Base-by-base conservation (phyloP, 257 asterid species). In the Nicotiana sylvestris region DNA sequence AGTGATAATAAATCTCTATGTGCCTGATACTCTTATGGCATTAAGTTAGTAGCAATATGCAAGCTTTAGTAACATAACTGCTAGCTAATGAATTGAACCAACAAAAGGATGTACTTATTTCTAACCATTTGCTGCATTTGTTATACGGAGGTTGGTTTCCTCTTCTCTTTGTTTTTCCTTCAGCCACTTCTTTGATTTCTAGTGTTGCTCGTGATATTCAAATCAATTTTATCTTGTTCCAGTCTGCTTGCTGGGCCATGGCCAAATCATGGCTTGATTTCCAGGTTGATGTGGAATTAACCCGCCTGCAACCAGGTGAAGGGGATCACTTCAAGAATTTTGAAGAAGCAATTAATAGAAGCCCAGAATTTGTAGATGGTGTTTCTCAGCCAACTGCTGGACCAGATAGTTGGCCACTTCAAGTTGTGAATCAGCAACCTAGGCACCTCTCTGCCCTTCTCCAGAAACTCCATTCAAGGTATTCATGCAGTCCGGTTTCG, bases 171-270 rank as follows among this genome's bases (percentile, higher is more conserved):
- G 57, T 17, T 74, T 72, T 74, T 51, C 62, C 64, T 76, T 27
- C 25, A 7, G 64, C 39, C 1, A 3, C 39, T 76, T 76, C 5
- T 76, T 76, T 76, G 64, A 76, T 76, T 74, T 74, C 12, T 74
- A 3, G 62, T 4, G 46, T 27, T 51, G 80, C 9, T 51, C 29
- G 15, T 76, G 64, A 76, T 51, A 76, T 33, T 51, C 27, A 49
- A 76, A 51, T 49, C 9, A 51, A 65, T 70, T 83, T 69, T 84
- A 72, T 82, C 87, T 85, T 87, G 82, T 58, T 78, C 80, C 98
- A 96, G 99, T 94, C 98, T 83, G 99, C 99, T 80, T 96, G 99
- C 90, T 96, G 99, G 99, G 98, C 99, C 84, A 87, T 96, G 97
- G 97, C 99, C 87, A 96, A 92, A 78, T 92, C 99, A 78, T 96